A percentile compares a stretch with the other conserved stretches of the same genome.
These are phyloP conservation scores for Tanacetum coccineum DNA, from an alignment of 129 eudicot genomes.

Conservation along the genomic window DNA sequence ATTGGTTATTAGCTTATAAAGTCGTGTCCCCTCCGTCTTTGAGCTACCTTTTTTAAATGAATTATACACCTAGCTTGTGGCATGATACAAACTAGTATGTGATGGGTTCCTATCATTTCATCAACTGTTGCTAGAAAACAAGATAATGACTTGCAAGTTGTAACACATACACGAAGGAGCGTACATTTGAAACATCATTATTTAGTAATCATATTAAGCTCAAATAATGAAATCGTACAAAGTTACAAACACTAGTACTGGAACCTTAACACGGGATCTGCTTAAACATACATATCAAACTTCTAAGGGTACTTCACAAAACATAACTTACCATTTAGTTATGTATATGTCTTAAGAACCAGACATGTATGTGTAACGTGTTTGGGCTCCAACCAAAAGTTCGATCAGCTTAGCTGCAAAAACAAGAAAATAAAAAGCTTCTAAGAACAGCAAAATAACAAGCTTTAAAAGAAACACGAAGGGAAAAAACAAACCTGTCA, in stretches of 20 bases:
- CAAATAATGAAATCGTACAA: neutral
- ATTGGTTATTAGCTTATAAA: no score
- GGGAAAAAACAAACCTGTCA: constrained; percentile 54
- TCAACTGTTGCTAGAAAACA: no score
- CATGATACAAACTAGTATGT: no score
- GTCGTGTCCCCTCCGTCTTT: no score
- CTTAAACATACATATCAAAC: constrained; percentile 15
- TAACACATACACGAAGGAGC: neutral
- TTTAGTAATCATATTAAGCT: constrained; percentile 7
- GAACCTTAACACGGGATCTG: neutral
- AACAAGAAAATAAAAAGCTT: neutral
- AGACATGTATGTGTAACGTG: constrained; percentile 94
- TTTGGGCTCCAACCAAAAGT: constrained; percentile 90
- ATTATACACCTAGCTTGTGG: no score
- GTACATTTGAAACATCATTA: constrained; percentile 12
- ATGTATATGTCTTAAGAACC: constrained; percentile 56
- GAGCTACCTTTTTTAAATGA: no score
- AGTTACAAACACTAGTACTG: neutral
- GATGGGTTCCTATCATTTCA: no score
- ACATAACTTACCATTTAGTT: constrained; percentile 10
- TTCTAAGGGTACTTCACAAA: neutral
- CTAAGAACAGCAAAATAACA: neutral
- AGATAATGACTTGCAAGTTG: constrained; percentile 6
- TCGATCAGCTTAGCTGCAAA: constrained; percentile 82
- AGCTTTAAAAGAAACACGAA: neutral